phyloP scores from a whole-genome alignment of 2,329 filamentous ascomycete species.

The Aspergillus flavus region DNA sequence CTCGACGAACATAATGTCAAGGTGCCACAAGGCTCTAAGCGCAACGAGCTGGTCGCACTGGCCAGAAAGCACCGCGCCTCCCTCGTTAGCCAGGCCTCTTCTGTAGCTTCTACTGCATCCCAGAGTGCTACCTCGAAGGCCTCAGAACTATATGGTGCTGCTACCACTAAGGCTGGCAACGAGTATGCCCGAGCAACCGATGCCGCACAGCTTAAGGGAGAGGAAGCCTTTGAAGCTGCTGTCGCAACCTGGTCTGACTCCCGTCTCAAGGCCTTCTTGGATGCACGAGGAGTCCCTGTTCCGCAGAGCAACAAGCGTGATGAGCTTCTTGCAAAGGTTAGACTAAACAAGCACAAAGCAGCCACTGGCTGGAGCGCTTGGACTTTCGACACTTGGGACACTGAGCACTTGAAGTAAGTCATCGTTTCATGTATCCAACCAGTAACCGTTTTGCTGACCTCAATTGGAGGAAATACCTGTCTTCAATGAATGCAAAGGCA shows the following conservation, averaged over 20 bases:
- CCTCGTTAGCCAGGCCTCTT: slow-evolving; percentile 51
- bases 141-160: slow-evolving; percentile 63
- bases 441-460: slow-evolving; percentile 6
- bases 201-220: slow-evolving; percentile 61
- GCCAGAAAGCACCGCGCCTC: slow-evolving; percentile 84
- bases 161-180: slow-evolving; percentile 75
- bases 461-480: slow-evolving; percentile 50
- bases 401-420: slow-evolving; percentile 66
- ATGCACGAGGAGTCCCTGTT: slow-evolving; percentile 74
- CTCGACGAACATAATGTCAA: slow-evolving; percentile 85
- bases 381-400: slow-evolving; percentile 78
- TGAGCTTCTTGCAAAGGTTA: slow-evolving; percentile 73
- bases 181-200: slow-evolving; percentile 76
- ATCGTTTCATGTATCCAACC: too few species aligned
- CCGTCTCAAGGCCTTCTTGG: slow-evolving; percentile 75
- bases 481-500: slow-evolving; percentile 54
- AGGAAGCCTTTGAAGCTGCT: slow-evolving; percentile 68
- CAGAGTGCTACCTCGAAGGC: slow-evolving; percentile 46
- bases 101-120: slow-evolving; percentile 60
- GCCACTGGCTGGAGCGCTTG: slow-evolving; percentile 69
- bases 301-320: slow-evolving; percentile 72
- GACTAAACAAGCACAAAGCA: slow-evolving; percentile 71
- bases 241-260: slow-evolving; percentile 71
- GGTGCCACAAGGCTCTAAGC: slow-evolving; percentile 89
- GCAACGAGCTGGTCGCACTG: slow-evolving; percentile 85